Base-by-base conservation (phyloP, 805 yeast genomes). In the Starmerella asiatica region DNA sequence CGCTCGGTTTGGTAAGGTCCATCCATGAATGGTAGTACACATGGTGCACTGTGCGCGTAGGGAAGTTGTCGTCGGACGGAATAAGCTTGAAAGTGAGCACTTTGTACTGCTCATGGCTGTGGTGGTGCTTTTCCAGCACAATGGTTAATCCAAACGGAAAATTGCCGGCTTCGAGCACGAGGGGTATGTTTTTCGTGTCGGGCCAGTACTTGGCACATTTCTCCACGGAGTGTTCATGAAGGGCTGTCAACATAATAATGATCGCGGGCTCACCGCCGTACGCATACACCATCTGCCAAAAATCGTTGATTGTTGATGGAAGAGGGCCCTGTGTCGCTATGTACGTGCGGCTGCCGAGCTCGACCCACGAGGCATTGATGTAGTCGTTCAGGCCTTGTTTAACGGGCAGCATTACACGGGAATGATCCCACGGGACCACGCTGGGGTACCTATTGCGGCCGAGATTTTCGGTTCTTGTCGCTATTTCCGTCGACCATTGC, bases 251-350 rank as follows among this genome's bases (percentile, higher is more conserved):
- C 88, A 79, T 80, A 14, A 79, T 73, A 9, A 80, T 62, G 1
- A 72, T 70, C 3, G 74, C 68, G 6, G 63, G 57, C 34, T 79
- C 81, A 20, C 76, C 76, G 3, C 94, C 80, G 48, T 84, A 72
- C 42, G 77, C 75, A 31, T 73, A 62, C 14, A 81, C 68, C 61
- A 85, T 74, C 41, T 77, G 79, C 79, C 93, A 85, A 53, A 88
- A 86, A 56, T 88, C 94, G 17, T 74, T 75, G 20, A 77, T 68
- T 0, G 97, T 88, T 29, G 69, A 68, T 2, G 56, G 57, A 43
- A 81, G 58, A 2, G 98, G 98, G 2, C 95, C 98, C 57, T 88
- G 95, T 1, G 93, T 71, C 0, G 94, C 95, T 51, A 86, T 81
- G 40, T 58, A 62, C 3, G 50, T 44, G 34, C 57, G 60, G 40